Evolutionary conservation across 73 alveolate species (phyloP), one percentile per base, ranked within the genome.

Genomic region (Tetrahymena malaccensis): DNA sequence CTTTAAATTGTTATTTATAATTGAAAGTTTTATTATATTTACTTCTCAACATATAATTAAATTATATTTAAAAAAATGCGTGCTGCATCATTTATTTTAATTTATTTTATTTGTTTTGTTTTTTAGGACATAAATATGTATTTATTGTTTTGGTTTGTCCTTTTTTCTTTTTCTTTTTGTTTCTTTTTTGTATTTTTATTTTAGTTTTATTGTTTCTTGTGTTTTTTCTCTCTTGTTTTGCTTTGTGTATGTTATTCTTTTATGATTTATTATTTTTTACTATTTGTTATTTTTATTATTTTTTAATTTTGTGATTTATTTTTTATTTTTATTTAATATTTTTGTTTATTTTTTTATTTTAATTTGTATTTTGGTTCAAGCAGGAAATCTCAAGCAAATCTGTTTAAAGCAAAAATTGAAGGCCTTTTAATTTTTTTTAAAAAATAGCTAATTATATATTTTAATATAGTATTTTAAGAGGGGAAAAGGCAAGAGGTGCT

Each of bases 361-460:
- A 70, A 19, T 70, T 70, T 70, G 25, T 27, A 9, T 70, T 70
- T 70, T 70, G 89, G 89, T 70, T 70, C 89, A 70, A 70, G 89
- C 89, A 70, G 89, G 89, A 70, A 70, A 70, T 70, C 89, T 70
- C 89, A 70, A 70, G 89, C 89, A 70, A 70, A 70, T 70, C 89
- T 70, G 89, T 70, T 70, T 70, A 15, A 50, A 50, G 83, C 83
- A 50, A 70, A 70, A 70, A 70, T 70, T 31, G 17, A 27, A 27
- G 31, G 37, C 37, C 37, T 27, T 70, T 70, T 70, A n/a, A 19
- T 25, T 0, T 22, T 70, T 70, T 70, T 70, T 70, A 70, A 70
- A 70, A 70, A 70, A 70, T 70, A 70, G 89, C 89, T 70, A 70
- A 27, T 70, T 70, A 70, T 70, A 70, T 70, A 70, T 70, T 21